phyloP scores from a whole-genome alignment of 2,329 filamentous ascomycete genomes.

The Blumeriella jaapii region DNA sequence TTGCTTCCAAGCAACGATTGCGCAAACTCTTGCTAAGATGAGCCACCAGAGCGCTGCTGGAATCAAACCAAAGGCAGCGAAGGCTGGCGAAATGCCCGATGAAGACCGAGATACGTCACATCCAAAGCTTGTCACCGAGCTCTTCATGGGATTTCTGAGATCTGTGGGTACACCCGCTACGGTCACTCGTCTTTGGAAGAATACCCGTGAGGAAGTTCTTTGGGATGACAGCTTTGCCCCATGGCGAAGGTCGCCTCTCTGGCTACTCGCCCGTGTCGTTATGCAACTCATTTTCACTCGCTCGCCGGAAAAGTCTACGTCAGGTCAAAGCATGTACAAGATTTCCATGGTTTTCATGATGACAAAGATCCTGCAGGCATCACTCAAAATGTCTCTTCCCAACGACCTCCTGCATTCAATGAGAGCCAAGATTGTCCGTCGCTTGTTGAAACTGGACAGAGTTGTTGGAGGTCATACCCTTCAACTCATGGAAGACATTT shows the following conservation, averaged over 20 bases:
- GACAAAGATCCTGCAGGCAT: constrained; percentile 26
- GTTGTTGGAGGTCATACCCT: background rate
- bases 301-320: background rate
- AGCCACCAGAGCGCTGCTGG: constrained; percentile 1
- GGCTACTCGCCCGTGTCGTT: constrained; percentile 42
- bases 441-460: constrained; percentile 31
- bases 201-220: constrained; percentile 42
- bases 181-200: constrained; percentile 33
- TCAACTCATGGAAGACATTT: background rate
- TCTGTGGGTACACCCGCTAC: constrained; percentile 27
- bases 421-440: constrained; percentile 34
- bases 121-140: constrained; percentile 40
- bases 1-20: constrained; percentile 12
- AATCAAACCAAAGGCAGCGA: background rate
- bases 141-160: constrained; percentile 34
- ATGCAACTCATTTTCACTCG: constrained; percentile 29
- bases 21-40: constrained; percentile 6
- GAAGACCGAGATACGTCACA: constrained; percentile 34
- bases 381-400: constrained; percentile 9
- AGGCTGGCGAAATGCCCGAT: constrained; percentile 3
- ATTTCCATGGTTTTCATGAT: constrained; percentile 38
- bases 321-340: constrained; percentile 33
- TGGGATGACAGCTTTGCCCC: constrained; percentile 29
- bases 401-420: constrained; percentile 30
- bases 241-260: constrained; percentile 42